These are phyloP conservation scores for Penicillium alfredii DNA, from an alignment of 495 filamentous ascomycete genomes.

Conservation along the genomic window DNA sequence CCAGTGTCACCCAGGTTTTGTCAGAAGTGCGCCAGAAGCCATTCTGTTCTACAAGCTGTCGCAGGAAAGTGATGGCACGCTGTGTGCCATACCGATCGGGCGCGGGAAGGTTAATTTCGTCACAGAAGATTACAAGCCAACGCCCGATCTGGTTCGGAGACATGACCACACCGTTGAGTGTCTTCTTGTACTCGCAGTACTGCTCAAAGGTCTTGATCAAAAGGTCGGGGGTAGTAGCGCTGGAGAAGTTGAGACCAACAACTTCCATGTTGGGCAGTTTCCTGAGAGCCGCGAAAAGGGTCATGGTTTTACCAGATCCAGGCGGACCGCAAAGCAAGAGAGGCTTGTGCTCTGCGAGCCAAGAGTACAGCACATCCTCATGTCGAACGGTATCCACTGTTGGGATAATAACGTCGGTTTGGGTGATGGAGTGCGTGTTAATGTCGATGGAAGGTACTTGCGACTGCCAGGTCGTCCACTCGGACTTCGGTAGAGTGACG, in stretches of 20 bases:
- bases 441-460: slow-evolving; percentile 92
- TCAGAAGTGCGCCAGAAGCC: slow-evolving; percentile 97
- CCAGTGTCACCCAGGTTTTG: slow-evolving; percentile 95
- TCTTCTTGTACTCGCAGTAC: slow-evolving; percentile 99
- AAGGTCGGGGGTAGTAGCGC: slow-evolving; percentile 93
- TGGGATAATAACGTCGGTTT: slow-evolving; percentile 96
- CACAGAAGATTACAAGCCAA: slow-evolving; percentile 98
- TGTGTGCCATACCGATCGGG: slow-evolving; percentile 98
- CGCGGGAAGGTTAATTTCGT: slow-evolving; percentile 98
- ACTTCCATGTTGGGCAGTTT: slow-evolving; percentile 98
- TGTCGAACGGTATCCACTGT: slow-evolving; percentile 95
- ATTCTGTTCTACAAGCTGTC: slow-evolving; percentile 96
- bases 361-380: slow-evolving; percentile 96
- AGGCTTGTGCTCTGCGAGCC: slow-evolving; percentile 97
- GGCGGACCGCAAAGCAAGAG: slow-evolving; percentile 93
- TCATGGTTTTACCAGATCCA: slow-evolving; percentile 99
- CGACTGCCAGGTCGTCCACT: slow-evolving; percentile 90
- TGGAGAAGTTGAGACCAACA: slow-evolving; percentile 98
- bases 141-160: slow-evolving; percentile 94
- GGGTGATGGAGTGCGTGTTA: slow-evolving; percentile 93
- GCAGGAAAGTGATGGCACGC: slow-evolving; percentile 90
- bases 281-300: slow-evolving; percentile 89
- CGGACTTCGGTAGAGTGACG: slow-evolving; percentile 74
- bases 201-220: slow-evolving; percentile 99
- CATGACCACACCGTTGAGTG: slow-evolving; percentile 89